Base-by-base conservation (phyloP, 1,284 basidiomycete species). In the Anthracocystis panici-leucophaei region DNA sequence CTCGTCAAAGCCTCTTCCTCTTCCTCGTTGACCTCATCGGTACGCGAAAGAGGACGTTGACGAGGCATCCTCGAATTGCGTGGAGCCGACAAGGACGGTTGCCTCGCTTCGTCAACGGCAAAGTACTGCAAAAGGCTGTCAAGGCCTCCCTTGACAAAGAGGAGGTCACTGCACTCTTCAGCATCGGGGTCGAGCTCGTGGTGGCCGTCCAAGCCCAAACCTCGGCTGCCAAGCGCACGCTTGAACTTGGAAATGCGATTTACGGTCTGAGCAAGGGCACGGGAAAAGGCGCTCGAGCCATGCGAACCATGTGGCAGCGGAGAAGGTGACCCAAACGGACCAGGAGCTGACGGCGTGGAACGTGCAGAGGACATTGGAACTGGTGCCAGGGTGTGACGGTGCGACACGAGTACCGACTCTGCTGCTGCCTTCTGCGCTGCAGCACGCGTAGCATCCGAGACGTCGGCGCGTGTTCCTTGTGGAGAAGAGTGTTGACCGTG, bases 171-270 rank as follows among this genome's bases (percentile, higher is more conserved):
- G 55, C 29, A 90, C 88, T 44, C 88, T 86, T 10, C 87, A 85
- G 50, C 73, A 49, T 71, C 75, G 31, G 70, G 46, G 20, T 81
- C 75, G 41, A 77, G 57, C 23, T 77, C 79, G 29, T 66, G 21
- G 35, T 55, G 21, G 2, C 50, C 46, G 25, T 79, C 65, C 23
- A 61, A 31, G 54, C 58, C 62, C 6, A 69, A 38, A 35, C 65
- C 63, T 9, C 63, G 74, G 29, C 31, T 68, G 20, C 60, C 64
- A 49, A 93, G 83, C 14, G 92, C 92, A 3, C 92, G 89, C 75
- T 89, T 92, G 91, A 92, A 93, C n/a, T 91, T 87, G 9, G 93
- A 92, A 16, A 94, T 86, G 4, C 91, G 89, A 2, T 92, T 91
- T 53, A 93, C 91, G 1, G 92, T 93, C 85, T 91, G 92, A 46